phyloP scores from a whole-genome alignment of 169 alveolate species.

The Cryptosporidium muris region DNA sequence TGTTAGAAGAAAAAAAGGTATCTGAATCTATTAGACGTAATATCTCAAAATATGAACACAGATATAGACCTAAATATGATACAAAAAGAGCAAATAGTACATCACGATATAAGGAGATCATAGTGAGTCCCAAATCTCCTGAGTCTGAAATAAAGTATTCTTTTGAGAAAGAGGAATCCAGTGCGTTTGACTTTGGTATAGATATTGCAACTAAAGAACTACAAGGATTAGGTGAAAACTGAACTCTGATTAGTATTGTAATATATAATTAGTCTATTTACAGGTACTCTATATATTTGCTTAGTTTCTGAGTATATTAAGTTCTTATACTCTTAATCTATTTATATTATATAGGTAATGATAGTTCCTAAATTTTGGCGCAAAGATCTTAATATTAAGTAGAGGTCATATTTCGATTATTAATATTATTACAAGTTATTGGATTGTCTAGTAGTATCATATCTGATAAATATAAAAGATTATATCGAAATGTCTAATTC shows the following conservation, averaged over 20 bases:
- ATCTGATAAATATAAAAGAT: not conserved
- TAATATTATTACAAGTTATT: not conserved
- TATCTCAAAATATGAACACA: constrained; percentile 10
- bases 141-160: not conserved
- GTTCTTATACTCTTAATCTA: not conserved
- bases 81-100: constrained; percentile 8
- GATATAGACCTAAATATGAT: constrained; percentile 1
- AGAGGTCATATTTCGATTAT: not conserved
- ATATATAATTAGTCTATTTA: constrained; percentile 6
- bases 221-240: not conserved
- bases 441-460: not conserved
- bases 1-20: constrained; percentile 11
- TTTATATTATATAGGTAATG: not conserved
- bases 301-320: not conserved
- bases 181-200: constrained; percentile 22
- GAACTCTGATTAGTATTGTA: constrained; percentile 19
- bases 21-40: constrained; percentile 3
- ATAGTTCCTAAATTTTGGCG: constrained; percentile 35
- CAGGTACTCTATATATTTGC: not conserved
- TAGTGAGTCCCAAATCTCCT: not conserved
- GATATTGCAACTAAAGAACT: constrained; percentile 19
- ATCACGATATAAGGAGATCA: not conserved
- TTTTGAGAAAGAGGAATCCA: not conserved
- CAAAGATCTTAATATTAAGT: constrained; percentile 63
- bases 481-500: not conserved